A percentile compares a stretch with the other conserved stretches of the same genome.
Conservation (phyloP, 2,329 filamentous ascomycete species). For the Aspergillus pseudoterreus region DNA sequence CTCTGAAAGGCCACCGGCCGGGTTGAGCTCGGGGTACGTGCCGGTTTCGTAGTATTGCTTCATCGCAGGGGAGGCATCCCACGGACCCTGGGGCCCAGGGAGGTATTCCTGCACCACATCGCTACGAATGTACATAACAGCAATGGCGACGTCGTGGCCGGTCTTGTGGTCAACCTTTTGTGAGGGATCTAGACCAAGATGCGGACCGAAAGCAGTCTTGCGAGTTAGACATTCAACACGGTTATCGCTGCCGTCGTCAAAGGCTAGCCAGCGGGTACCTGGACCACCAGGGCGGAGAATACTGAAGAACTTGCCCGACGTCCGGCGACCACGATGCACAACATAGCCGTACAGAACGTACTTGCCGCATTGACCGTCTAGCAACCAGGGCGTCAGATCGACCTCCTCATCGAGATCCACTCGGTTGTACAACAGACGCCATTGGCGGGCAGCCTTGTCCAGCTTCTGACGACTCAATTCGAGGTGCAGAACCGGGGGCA, state of each 20-base stretch:
- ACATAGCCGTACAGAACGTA: slow-evolving; percentile 60
- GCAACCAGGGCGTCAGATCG: slow-evolving; percentile 37
- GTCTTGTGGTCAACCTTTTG: slow-evolving; percentile 42
- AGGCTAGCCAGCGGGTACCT: slow-evolving; percentile 56
- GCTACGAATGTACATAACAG: slow-evolving; percentile 54
- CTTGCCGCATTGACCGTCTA: slow-evolving; percentile 32
- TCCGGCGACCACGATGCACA: slow-evolving; percentile 57
- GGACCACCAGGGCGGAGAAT: slow-evolving; percentile 57
- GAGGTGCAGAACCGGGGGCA: slow-evolving; percentile 51
- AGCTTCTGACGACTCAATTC: slow-evolving; percentile 58
- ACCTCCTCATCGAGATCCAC: slow-evolving; percentile 56
- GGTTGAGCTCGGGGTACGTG: slow-evolving; percentile 13
- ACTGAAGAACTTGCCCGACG: slow-evolving; percentile 58
- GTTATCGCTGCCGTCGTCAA: slow-evolving; percentile 54
- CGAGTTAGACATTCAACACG: slow-evolving; percentile 55
- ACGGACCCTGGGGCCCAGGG: slow-evolving; percentile 44
- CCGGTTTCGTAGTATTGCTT: slow-evolving; percentile 39
- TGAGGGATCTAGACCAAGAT: slow-evolving; percentile 45
- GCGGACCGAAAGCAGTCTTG: slow-evolving; percentile 51
- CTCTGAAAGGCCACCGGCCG: slow-evolving; percentile 8
- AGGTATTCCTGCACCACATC: slow-evolving; percentile 43
- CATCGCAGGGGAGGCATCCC: slow-evolving; percentile 43
- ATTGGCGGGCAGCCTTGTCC: slow-evolving; percentile 51
- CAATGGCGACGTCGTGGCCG: slow-evolving; percentile 50
- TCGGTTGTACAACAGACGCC: slow-evolving; percentile 55